Base-by-base conservation (phyloP, 805 yeast genomes). In the Teunomyces barrocoloradensis region DNA sequence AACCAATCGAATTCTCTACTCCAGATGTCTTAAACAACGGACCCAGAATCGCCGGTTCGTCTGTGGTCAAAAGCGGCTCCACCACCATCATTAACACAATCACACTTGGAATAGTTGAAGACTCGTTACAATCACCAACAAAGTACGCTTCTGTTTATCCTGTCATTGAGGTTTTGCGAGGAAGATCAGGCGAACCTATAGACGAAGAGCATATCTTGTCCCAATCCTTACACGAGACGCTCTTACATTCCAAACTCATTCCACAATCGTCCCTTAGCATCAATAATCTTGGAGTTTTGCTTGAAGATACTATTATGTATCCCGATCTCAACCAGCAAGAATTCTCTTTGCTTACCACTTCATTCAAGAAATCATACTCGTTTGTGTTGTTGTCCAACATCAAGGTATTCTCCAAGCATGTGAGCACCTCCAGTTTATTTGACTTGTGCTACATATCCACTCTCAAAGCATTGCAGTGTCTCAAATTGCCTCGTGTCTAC, bases 201-300 rank as follows among this genome's bases (percentile, higher is more conserved):
- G 87, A 84, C 55, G 96, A 89, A 65, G 96, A 89, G 61, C 87
- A 86, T 82, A 80, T 78, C 27, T 58, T 85, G 17, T 79, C 88
- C 1, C 95, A 88, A 61, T 71, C 71, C 48, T 56, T 87, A 20
- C 81, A 81, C 56, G 87, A 87, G 53, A 69, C 79, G 4, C 61
- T 89, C 4, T 64, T 78, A 40, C 82, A 81, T 51, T 78, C 87
- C 10, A 78, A 79, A 25, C 51, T 86, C 18, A 63, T 86, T 15
- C 66, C 77, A 2, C 68, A 70, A 37, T 61, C 52, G 18, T 52
- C 64, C 5, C 57, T 65, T 6, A 42, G 49, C 30, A 54, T 64
- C 21, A 39, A 44, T 4, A 39, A 45, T 32, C 47, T 48, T 15
- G 61, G 57, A 3, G 44, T 51, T 20, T 52, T 47, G 30, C 52